Base-by-base conservation (phyloP, 176 grass and related monocot species). In the Microstegium vimineum region DNA sequence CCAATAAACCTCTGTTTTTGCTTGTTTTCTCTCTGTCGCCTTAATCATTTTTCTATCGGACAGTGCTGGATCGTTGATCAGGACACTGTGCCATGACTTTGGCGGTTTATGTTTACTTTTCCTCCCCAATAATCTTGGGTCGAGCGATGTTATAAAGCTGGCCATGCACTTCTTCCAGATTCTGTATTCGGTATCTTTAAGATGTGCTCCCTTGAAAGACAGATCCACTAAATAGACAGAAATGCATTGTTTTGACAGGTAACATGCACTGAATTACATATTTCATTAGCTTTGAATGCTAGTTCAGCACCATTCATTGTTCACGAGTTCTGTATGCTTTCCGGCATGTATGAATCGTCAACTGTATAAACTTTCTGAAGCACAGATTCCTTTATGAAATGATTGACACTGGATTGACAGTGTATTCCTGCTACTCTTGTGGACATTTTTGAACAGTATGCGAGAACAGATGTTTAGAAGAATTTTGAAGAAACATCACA, bases 81-180 rank as follows among this genome's bases (percentile, higher is more conserved):
- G 74, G 68, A 62, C 79, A 83, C 80, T 88, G 57, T 85, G 74
- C 74, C 62, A 81, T 74, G 85, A 83, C 81, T 87, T 46, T 63
- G 75, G 77, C 41, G n/a, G 70, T 82, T 86, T 86, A 83, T 71
- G 69, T 79, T 91, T 85, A 65, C 73, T 74, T 83, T 79, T 76
- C 59, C 80, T 84, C 78, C 81, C 85, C 84, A 94, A 92, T 94
- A 92, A 98, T 89, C 79, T 89, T 89, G 82, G 75, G 88, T 89
- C 82, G 79, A 91, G 83, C 84, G 74, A 87, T 88, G 69, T 75
- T 85, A 76, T 76, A 84, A 77, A 88, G 85, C 90, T 81, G 90
- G 76, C 90, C 89, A 82, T 90, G 68, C 75, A 91, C 85, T 85
- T 66, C 27, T 67, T 74, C 63, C 78, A 57, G 36, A 71, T 84